Percentiles rank a stretch among this genome's conserved stretches.
These are phyloP conservation scores for Blastobotrys niveus DNA, from an alignment of 1,139 yeast genomes.

Conservation along the genomic window DNA sequence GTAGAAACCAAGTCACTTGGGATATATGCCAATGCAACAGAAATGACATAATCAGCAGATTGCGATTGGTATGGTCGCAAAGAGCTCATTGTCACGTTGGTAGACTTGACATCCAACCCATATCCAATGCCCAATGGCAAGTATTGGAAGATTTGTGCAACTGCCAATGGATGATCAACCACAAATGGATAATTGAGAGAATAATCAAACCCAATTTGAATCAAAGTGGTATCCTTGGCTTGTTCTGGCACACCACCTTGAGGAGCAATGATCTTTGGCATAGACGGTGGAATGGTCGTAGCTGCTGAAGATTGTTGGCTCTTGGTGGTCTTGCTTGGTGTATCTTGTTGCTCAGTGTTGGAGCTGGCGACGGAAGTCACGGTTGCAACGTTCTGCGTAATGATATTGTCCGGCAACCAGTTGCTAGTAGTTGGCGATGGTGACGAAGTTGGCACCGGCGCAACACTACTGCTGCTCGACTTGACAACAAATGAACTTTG, in stretches of 20 bases:
- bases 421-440: conserved; percentile 20
- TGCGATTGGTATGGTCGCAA: conserved; percentile 35
- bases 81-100: conserved; percentile 31
- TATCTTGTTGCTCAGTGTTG: conserved; percentile 7
- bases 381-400: conserved; percentile 24
- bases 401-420: conserved; percentile 33
- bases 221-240: conserved; percentile 30
- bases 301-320: conserved; percentile 18
- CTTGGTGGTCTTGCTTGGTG: conserved; percentile 11
- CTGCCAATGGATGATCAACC: conserved; percentile 38
- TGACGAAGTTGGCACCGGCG: not conserved
- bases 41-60: conserved; percentile 32
- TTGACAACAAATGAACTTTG: not conserved
- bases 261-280: conserved; percentile 39
- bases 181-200: conserved; percentile 40
- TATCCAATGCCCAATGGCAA: conserved; percentile 38
- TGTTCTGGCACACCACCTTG: conserved; percentile 29
- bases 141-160: conserved; percentile 41
- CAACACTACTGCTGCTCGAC: not conserved
- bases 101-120: conserved; percentile 30
- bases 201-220: conserved; percentile 39
- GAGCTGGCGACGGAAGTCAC: conserved; percentile 15
- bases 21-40: conserved; percentile 37
- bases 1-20: conserved; percentile 31
- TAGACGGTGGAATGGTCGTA: conserved; percentile 27